Conservation (phyloP, 257 asterid species). For the Solanum clarkiae region DNA sequence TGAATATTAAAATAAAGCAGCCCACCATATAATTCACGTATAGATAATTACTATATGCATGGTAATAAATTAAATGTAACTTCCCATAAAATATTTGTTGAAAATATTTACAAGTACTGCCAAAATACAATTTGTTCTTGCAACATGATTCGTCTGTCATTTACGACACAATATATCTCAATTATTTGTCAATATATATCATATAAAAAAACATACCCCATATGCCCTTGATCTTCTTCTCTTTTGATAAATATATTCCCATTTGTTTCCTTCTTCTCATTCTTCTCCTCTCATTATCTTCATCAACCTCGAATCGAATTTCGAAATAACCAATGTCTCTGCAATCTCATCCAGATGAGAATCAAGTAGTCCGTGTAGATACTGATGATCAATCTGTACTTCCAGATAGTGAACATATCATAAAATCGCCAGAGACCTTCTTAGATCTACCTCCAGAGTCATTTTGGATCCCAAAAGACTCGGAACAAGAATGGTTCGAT, state of each 20-base stretch:
- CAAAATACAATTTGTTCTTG: neutral
- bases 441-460: constrained; percentile 57
- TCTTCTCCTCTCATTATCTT: neutral
- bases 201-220: constrained; percentile 7
- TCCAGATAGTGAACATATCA: neutral
- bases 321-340: neutral
- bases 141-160: constrained; percentile 5
- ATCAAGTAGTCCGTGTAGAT: neutral
- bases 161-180: neutral
- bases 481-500: constrained; percentile 45
- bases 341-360: neutral
- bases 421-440: constrained; percentile 7
- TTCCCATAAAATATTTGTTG: neutral
- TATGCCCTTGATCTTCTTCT: neutral
- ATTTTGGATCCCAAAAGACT: constrained; percentile 30
- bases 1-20: no score
- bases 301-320: neutral
- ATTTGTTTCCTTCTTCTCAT: neutral
- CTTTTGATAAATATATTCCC: neutral
- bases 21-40: neutral
- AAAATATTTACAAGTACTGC: neutral
- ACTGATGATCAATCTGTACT: neutral
- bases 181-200: constrained; percentile 17
- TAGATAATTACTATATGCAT: neutral
- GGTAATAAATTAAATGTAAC: neutral